Evolutionary conservation across 208 protist genomes (phyloP).

Genomic region (Trichomonas gallinae): DNA sequence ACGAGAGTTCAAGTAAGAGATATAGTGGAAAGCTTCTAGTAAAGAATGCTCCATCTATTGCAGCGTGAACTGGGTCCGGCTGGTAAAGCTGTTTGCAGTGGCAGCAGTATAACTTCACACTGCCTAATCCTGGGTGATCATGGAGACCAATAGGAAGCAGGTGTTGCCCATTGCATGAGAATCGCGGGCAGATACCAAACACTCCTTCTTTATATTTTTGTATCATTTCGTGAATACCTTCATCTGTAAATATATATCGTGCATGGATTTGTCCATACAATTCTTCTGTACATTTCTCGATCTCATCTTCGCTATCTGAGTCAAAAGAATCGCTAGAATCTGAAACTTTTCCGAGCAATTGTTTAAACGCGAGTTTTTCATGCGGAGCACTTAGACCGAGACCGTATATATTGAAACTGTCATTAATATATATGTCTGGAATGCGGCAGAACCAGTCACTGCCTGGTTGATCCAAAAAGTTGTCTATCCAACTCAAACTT

Average conservation of each 20-base stretch:
- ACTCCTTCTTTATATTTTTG: not conserved
- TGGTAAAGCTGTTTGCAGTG: not conserved
- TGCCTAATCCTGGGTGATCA: not conserved
- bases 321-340: not conserved
- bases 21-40: not conserved
- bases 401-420: not conserved
- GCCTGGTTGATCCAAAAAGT: not conserved
- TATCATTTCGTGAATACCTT: not conserved
- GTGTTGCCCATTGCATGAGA: not conserved
- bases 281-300: not conserved
- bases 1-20: not conserved
- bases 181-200: not conserved
- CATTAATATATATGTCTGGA: not conserved
- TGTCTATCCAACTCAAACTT: not conserved
- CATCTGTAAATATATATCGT: not conserved
- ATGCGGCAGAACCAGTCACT: not conserved
- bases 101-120: not conserved
- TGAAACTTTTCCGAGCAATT: not conserved
- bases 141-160: not conserved
- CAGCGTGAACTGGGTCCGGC: not conserved
- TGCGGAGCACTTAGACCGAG: not conserved
- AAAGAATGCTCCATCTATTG: not conserved
- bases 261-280: not conserved
- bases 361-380: not conserved
- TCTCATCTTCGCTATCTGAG: not conserved